phyloP scores from a whole-genome alignment of 2,329 filamentous ascomycete genomes.

The Coniochaeta sp. region DNA sequence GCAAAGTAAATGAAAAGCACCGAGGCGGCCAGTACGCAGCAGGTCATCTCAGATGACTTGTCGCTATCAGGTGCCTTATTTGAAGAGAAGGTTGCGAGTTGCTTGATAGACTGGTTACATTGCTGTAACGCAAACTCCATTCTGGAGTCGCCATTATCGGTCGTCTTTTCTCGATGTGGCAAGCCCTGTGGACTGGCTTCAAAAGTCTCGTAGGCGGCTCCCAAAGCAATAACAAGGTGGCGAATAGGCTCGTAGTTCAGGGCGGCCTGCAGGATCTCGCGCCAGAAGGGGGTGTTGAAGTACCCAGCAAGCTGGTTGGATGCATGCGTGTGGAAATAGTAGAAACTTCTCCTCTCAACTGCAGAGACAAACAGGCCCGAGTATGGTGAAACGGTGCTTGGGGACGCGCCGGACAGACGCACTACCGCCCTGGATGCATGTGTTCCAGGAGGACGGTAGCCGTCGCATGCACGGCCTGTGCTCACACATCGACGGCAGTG shows the following conservation, averaged over 20 bases:
- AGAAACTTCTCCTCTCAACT: constrained; percentile 10
- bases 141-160: not conserved
- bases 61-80: not conserved
- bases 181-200: not conserved
- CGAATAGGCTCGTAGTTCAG: constrained; percentile 10
- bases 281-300: constrained; percentile 12
- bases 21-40: constrained; percentile 10
- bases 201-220: constrained; percentile 10
- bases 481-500: constrained; percentile 11
- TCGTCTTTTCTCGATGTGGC: not conserved
- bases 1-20: constrained; percentile 13
- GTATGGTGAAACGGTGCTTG: not conserved
- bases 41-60: constrained; percentile 4
- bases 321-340: constrained; percentile 9
- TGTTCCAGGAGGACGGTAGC: constrained; percentile 6
- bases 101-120: constrained; percentile 8
- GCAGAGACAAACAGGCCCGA: constrained; percentile 6
- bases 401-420: not conserved
- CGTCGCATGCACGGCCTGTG: constrained; percentile 12
- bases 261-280: constrained; percentile 11
- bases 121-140: constrained; percentile 8
- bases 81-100: constrained; percentile 2
- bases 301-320: constrained; percentile 7
- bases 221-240: constrained; percentile 11
- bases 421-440: not conserved